Base-by-base conservation (phyloP, 2,329 filamentous ascomycete genomes). In the Lecanicillium sp. region DNA sequence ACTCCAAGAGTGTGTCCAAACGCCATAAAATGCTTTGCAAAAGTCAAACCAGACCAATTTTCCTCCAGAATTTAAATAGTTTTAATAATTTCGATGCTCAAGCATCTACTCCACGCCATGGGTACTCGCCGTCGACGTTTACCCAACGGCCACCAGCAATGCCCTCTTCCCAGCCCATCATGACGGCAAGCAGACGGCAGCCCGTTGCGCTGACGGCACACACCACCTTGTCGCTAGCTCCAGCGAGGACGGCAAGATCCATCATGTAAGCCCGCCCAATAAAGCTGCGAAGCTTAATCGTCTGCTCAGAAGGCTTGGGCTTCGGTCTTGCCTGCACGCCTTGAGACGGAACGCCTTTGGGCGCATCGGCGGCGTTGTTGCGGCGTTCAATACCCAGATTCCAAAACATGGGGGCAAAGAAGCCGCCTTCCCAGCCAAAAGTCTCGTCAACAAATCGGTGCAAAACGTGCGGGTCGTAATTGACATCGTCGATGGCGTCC, bases 361-460 rank as follows among this genome's bases (percentile, higher is more conserved):
- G 56, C 10, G 56, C 55, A 36, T 60, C 58, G 17, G 52, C 59
- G 12, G 57, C 61, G 37, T 62, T 64, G 41, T 62, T 62, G 45
- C 54, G 60, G 59, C 65, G 51, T 58, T 68, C 41, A 46, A 59
- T 33, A 4, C 84, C 87, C 1, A 94, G 67, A 36, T 79, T 82
- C 77, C 84, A 89, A 60, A 94, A 94, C 61, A 92, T 81, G 50
- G 78, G 74, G 12, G 75, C 73, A 60, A 84, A 94, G 66, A 94
- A 94, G 2, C 87, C 87, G 14, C 87, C 87, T 57, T 94, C 87
- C 87, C 87, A 94, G 20, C 87, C 87, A 29, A 86, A 79, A 2
- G 80, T 75, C 54, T 88, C 81, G 43, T 88, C 84, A 27, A 84
- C 72, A 55, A 84, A 86, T 49, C 74, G 77, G 47, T 72, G 71